Base-by-base conservation (phyloP, 2,329 filamentous ascomycete genomes). In the Ascochyta clinopodiicola region DNA sequence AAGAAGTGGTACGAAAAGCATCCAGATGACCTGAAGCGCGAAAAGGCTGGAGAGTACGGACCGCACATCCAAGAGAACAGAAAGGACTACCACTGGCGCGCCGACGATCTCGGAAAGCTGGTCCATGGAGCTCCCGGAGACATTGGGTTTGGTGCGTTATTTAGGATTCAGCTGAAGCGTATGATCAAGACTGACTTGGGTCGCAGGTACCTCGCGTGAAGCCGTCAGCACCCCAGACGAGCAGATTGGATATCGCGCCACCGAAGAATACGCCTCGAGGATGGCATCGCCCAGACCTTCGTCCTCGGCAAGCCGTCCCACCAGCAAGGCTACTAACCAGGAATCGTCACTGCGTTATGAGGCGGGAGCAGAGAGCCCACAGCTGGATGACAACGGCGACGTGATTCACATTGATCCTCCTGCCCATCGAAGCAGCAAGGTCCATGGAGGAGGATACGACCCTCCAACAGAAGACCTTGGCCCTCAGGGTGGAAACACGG, bases 1-100 rank as follows among this genome's bases (percentile, higher is more conserved):
- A 91, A 90, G 78, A 90, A 90, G 24, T 97, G 96, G 84, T 96
- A 95, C 71, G 86, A 92, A 68, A 97, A 95, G 77, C 92, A 96
- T 69, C 94, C 94, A 0, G 91, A 97, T 39, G 84, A 85, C 63
- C 81, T 89, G 27, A 82, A 85, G 51, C 86, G 89, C 72, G 91
- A 94, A 75, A 91, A 93, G 71, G 84, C 87, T 62, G 86, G 83
- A 37, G 82, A 84, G 61, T 88, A 89, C 68, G 83, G 81, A 47
- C 81, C 82, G 36, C 82, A 81, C 31, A 81, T 86, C 56, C 81
- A 82, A 51, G 83, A 82, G 44, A 84, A 83, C 27, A 81, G 86
- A 44, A 84, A 84, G 34, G 90, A 95, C 71, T 96, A 89, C 79
- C 91, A 92, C 51, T 84, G 96, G 86, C 95, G 90, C 77, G 93